Evolutionary conservation across 2,329 filamentous ascomycete species (phyloP), one percentile per base, ranked within the genome.

Genomic region (Penicillium occitanis): DNA sequence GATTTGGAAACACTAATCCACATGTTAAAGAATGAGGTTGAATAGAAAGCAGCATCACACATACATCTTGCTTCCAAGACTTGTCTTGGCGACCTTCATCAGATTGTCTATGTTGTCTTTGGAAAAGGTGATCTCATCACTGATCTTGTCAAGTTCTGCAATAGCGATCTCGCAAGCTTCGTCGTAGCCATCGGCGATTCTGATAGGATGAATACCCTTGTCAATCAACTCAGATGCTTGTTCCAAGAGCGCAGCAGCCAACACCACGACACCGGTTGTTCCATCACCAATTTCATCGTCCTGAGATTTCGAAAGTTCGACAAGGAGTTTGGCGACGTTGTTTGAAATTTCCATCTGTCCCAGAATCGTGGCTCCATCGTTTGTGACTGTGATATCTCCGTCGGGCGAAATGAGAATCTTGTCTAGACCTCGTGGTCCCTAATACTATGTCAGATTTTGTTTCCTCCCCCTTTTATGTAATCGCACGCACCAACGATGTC

Each of bases 351-450:
- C 95, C 95, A 99, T 99, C 86, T 88, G 93, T 74, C 92, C 90
- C 72, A 99, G 85, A 74, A 99, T 99, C 55, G 95, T 99, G 64
- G 96, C 96, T 75, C 95, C 95, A 82, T 99, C 95, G 83, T 99
- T 99, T 72, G 95, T 99, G 69, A 99, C 93, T 69, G 95, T 99
- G 79, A 99, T 99, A 81, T 99, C 95, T 79, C 95, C 95, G 78
- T 99, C 95, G 68, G 95, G 91, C 61, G 95, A 99, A 74, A 99
- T 99, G 73, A 99, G 87, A 77, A 99, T 99, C 85, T 99, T 99
- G 85, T 99, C 95, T 76, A 99, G 89, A 70, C 95, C 95, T 73
- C 95, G 91, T 64, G 95, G 95, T 61, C 95, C 95, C 85, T 87
- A 64, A 30, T 25, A 44, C 42, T 22, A 50, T 13, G 62, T 64